These are phyloP conservation scores for Penicillium pancosmium DNA, from an alignment of 495 filamentous ascomycete species.

Conservation along the genomic window DNA sequence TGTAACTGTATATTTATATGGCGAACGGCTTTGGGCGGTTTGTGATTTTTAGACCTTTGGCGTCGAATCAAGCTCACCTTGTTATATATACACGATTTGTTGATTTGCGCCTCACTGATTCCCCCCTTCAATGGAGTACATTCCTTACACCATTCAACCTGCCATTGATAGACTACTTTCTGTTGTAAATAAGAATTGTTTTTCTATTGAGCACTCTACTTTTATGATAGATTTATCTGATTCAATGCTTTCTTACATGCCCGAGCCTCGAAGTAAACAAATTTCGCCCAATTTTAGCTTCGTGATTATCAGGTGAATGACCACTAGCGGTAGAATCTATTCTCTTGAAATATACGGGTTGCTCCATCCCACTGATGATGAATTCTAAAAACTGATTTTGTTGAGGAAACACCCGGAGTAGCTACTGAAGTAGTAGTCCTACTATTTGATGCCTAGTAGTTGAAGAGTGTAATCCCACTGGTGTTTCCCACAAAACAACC, in stretches of 20 bases:
- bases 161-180: neutral
- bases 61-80: conserved; percentile 15
- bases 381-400: too few relatives aligned
- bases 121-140: conserved; percentile 41
- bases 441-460: too few relatives aligned
- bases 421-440: too few relatives aligned
- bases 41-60: conserved; percentile 10
- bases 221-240: neutral
- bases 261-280: neutral
- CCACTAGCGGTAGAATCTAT: too few relatives aligned
- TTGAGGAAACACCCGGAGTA: too few relatives aligned
- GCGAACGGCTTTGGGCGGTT: conserved; percentile 13
- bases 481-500: too few relatives aligned
- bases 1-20: neutral
- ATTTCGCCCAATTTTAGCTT: too few relatives aligned
- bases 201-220: neutral
- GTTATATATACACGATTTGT: conserved; percentile 20
- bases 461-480: too few relatives aligned
- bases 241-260: neutral
- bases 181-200: conserved; percentile 10
- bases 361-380: too few relatives aligned
- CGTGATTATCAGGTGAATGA: too few relatives aligned
- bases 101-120: conserved; percentile 19
- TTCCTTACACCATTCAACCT: conserved; percentile 29
- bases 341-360: too few relatives aligned